Percentiles rank a stretch among this genome's conserved stretches.
Evolutionary conservation across 768 basidiomycete species (phyloP).

Genomic region (Erythrobasidium yunnanense): DNA sequence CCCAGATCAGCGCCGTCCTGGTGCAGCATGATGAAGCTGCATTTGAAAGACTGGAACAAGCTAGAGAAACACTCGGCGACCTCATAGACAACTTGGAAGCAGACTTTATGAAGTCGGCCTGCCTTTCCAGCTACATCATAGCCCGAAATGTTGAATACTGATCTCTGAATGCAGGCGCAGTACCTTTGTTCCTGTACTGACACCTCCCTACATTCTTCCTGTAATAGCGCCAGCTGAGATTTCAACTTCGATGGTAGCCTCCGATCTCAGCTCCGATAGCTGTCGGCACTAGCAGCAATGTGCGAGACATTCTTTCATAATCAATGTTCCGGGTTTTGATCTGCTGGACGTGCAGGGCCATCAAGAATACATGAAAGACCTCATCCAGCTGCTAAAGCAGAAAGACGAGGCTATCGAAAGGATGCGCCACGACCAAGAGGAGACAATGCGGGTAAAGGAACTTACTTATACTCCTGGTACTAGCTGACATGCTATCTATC

Average conservation of each 20-base stretch:
- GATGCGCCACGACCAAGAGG: constrained; percentile 11
- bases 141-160: background rate
- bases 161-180: too few relatives aligned
- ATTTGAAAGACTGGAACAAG: constrained; percentile 9
- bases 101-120: constrained; percentile 2
- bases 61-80: background rate
- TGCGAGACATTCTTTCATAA: too few relatives aligned
- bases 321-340: too few relatives aligned
- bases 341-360: constrained; percentile 3
- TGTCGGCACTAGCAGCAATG: too few relatives aligned
- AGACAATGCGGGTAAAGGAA: background rate
- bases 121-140: background rate
- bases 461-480: too few relatives aligned
- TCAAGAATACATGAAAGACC: constrained; percentile 4
- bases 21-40: background rate
- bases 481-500: background rate
- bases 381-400: background rate
- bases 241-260: too few relatives aligned
- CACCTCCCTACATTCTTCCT: too few relatives aligned
- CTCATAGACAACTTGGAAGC: constrained; percentile 25
- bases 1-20: background rate
- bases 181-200: too few relatives aligned
- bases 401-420: constrained; percentile 22
- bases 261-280: background rate
- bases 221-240: too few relatives aligned